These are phyloP conservation scores for Gnomoniopsis sp. DNA, from an alignment of 2,329 filamentous ascomycete species.

Conservation along the genomic window DNA sequence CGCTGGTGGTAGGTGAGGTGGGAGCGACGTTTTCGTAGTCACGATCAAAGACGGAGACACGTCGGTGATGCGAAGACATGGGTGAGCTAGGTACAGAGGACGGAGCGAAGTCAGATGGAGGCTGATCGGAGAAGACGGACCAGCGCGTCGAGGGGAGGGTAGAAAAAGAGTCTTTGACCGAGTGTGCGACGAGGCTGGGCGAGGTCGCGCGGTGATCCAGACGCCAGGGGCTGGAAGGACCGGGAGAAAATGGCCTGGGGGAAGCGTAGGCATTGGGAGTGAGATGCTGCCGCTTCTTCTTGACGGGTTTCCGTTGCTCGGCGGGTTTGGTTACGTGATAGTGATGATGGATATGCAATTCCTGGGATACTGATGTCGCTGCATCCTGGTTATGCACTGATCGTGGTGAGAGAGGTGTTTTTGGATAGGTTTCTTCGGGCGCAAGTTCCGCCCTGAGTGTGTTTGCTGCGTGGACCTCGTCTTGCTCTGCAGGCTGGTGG, in stretches of 20 bases:
- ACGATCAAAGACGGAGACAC: constrained; percentile 76
- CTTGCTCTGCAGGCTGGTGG: constrained; percentile 65
- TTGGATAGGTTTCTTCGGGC: constrained; percentile 32
- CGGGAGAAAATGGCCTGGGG: constrained; percentile 34
- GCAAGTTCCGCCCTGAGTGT: constrained; percentile 72
- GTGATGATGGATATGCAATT: constrained; percentile 91
- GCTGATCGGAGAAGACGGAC: constrained; percentile 59
- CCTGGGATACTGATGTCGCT: constrained; percentile 55
- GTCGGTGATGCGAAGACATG: constrained; percentile 57
- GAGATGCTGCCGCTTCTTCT: constrained; percentile 62
- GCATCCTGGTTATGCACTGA: constrained; percentile 14
- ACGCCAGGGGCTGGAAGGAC: constrained; percentile 36
- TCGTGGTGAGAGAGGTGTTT: constrained; percentile 19
- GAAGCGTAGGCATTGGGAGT: constrained; percentile 61
- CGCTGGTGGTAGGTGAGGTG: constrained; percentile 76
- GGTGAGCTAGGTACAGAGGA: constrained; percentile 83
- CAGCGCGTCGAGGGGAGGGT: constrained; percentile 53
- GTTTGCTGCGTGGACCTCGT: constrained; percentile 36
- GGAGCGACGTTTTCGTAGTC: constrained; percentile 58
- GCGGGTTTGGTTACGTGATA: constrained; percentile 71
- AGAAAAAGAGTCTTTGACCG: constrained; percentile 49
- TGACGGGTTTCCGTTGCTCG: constrained; percentile 63
- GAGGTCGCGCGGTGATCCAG: constrained; percentile 36
- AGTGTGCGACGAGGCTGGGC: constrained; percentile 39
- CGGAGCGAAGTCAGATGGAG: constrained; percentile 57